A percentile compares a stretch with the other conserved stretches of the same genome.
phyloP scores from a whole-genome alignment of 1,139 yeast genomes.

The Geotrichum australiense region DNA sequence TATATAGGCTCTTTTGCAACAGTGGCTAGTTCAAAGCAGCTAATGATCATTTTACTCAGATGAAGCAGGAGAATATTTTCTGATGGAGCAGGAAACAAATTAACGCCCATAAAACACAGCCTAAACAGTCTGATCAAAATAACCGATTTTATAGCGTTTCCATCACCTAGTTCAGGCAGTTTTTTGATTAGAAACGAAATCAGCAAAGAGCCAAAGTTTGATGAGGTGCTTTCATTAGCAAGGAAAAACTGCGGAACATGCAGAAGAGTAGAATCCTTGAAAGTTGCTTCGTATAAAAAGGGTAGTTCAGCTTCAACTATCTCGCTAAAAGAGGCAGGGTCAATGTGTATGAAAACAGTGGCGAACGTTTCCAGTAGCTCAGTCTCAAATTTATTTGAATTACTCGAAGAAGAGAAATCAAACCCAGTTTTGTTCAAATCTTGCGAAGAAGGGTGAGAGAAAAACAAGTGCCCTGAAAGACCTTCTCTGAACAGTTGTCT shows the following conservation, averaged over 20 bases:
- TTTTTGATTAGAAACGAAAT: constrained; percentile 69
- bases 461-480: constrained; percentile 70
- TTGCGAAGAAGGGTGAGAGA: constrained; percentile 42
- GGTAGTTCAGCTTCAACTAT: constrained; percentile 77
- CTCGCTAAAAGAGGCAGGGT: constrained; percentile 93
- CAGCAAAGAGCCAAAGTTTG: constrained; percentile 84
- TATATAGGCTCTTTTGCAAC: constrained; percentile 89
- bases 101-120: constrained; percentile 92
- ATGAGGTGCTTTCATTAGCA: constrained; percentile 88
- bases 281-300: constrained; percentile 69
- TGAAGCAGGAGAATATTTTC: constrained; percentile 86
- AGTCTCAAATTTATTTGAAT: constrained; percentile 82
- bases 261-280: constrained; percentile 76
- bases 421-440: constrained; percentile 32
- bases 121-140: constrained; percentile 81
- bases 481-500: constrained; percentile 79
- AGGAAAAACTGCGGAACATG: constrained; percentile 92
- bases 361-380: constrained; percentile 96
- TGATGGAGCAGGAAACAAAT: constrained; percentile 78
- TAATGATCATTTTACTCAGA: constrained; percentile 70
- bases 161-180: constrained; percentile 72
- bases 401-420: constrained; percentile 42
- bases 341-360: constrained; percentile 86
- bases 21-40: constrained; percentile 73
- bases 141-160: constrained; percentile 70